Conservation (phyloP, 1,284 basidiomycete genomes). For the Apiotrichum akiyoshidainum region DNA sequence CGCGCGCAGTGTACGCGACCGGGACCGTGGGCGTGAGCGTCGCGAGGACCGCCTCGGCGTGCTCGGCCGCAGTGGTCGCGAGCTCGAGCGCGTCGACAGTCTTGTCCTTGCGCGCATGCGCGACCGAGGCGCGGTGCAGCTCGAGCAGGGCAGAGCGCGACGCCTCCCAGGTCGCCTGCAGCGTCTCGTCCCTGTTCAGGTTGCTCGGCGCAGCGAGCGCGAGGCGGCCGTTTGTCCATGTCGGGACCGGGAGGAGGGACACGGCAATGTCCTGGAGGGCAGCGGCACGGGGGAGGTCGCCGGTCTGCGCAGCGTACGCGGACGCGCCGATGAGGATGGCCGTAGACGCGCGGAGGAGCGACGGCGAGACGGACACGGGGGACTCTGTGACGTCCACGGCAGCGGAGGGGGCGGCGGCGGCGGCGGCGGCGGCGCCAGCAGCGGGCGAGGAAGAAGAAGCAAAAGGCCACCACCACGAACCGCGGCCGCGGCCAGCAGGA, state of each 20-base stretch:
- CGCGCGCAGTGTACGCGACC: slow-evolving; percentile 35
- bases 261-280: slow-evolving; percentile 76
- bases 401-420: slow-evolving; percentile 7
- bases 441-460: not conserved
- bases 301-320: slow-evolving; percentile 62
- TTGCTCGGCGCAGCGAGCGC: not conserved
- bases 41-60: slow-evolving; percentile 64
- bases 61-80: slow-evolving; percentile 61
- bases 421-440: slow-evolving; percentile 1
- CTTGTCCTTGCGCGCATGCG: slow-evolving; percentile 57
- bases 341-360: slow-evolving; percentile 65
- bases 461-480: slow-evolving; percentile 6
- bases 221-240: not conserved
- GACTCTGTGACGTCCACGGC: not conserved
- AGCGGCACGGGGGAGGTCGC: slow-evolving; percentile 73
- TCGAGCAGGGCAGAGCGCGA: slow-evolving; percentile 70
- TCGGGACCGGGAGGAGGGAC: slow-evolving; percentile 66
- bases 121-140: slow-evolving; percentile 71
- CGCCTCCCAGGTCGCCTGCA: slow-evolving; percentile 62
- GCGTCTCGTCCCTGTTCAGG: slow-evolving; percentile 59
- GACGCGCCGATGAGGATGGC: slow-evolving; percentile 68
- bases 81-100: slow-evolving; percentile 57
- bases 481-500: not conserved
- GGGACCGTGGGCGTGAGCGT: slow-evolving; percentile 54
- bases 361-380: slow-evolving; percentile 28